Evolutionary conservation across 768 basidiomycete genomes (phyloP).

Genomic region (Lepiota venenata): DNA sequence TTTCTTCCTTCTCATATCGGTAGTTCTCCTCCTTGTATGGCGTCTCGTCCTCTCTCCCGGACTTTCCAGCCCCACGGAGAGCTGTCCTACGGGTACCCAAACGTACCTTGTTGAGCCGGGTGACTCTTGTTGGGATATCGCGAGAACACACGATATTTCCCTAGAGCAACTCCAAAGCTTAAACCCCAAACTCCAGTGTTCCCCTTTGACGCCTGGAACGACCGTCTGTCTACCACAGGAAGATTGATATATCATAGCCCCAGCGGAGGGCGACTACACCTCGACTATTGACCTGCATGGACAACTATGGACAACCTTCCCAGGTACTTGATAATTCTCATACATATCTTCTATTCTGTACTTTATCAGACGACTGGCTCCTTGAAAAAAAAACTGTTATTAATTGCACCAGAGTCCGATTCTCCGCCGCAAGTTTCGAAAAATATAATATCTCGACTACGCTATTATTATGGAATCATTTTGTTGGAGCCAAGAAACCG

Average conservation of each 20-base stretch:
- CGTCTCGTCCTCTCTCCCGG: slow-evolving; percentile 48
- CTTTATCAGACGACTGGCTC: no score
- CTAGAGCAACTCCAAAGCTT: slow-evolving; percentile 49
- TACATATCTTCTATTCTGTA: no score
- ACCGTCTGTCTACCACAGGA: slow-evolving; percentile 53
- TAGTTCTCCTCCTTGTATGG: slow-evolving; percentile 61
- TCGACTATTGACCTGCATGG: neutral
- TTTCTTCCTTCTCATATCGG: slow-evolving; percentile 68
- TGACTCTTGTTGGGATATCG: slow-evolving; percentile 66
- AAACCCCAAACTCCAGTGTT: slow-evolving; percentile 54
- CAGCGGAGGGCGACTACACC: neutral
- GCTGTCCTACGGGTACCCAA: slow-evolving; percentile 39
- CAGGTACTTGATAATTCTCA: no score
- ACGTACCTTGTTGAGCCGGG: slow-evolving; percentile 52
- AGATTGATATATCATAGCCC: neutral
- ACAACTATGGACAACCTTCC: neutral
- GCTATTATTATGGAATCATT: neutral
- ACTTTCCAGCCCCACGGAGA: slow-evolving; percentile 28
- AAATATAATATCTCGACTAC: neutral
- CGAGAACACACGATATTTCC: slow-evolving; percentile 42
- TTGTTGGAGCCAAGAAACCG: neutral
- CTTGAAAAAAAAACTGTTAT: no score
- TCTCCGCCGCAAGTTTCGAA: no score
- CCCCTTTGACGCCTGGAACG: slow-evolving; percentile 55
- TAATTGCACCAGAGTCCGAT: no score